Base-by-base conservation (phyloP, 2,329 filamentous ascomycete genomes). In the Trichoderma harzianum region DNA sequence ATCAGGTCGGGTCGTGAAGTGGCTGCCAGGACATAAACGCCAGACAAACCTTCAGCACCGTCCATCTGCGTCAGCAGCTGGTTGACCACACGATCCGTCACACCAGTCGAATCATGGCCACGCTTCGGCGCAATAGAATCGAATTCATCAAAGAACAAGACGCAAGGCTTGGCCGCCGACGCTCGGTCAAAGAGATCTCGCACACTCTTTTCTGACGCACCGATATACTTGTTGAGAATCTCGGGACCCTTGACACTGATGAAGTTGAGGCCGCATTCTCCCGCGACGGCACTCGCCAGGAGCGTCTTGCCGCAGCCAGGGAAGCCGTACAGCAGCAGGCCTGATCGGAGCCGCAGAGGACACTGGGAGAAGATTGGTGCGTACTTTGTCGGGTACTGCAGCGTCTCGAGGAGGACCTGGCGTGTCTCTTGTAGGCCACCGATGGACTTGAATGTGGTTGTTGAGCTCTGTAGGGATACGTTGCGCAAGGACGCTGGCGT, bases 31-130 rank as follows among this genome's bases (percentile, higher is more conserved):
- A 99, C 96, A 77, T 99, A 99, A 0, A 99, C 97, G 2, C 96
- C 96, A 0, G 92, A 94, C 5, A 99, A 84, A 0, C 96, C 97
- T 81, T 99, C 97, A 0, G 96, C 96, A 78, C 96, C 96, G 78
- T 99, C 96, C 96, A 99, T 99, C 81, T 98, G 95, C 0, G 97
- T 99, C 12, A 99, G 88, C 71, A 99, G 90, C 85, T 99, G 97
- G 80, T 99, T 99, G 76, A 99, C 96, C 0, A 99, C 97, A 47
- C 97, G 90, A 81, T 99, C 97, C 0, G 96, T 99, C n/a, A 99
- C 97, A 75, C 97, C 96, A 0, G 96, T 99, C 2, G 92, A 96
- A 80, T 99, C 97, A 79, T 99, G 96, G 0, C 96, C 96, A 83
- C 96, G 89, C 82, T 98, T 99, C 3, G 96, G 96, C 0, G 97